Evolutionary conservation across 805 yeast genomes (phyloP), one percentile per base, ranked within the genome.

Genomic region (Middelhovenomyces tepae): DNA sequence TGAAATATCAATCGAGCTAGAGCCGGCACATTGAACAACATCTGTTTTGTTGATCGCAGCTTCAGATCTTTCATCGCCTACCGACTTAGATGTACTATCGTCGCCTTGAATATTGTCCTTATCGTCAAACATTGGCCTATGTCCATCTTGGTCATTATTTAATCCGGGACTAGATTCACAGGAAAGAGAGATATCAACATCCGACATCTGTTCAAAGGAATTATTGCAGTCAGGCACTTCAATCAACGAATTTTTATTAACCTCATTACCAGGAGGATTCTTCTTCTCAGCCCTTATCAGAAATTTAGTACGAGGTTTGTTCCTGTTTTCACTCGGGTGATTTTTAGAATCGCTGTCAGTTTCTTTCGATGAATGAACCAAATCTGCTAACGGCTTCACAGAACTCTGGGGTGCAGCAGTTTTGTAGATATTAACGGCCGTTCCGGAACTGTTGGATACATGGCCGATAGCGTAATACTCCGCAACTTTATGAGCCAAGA

Each of bases 401-500:
- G 28, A 43, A 8, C 18, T 8, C 20, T 18, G 19, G 21, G 22
- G 10, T 9, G 23, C 37, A 2, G 39, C 28, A 14, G 36, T 57
- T 43, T 65, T 66, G 53, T 50, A 66, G 6, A 66, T 58, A 4
- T 64, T 51, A 16, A 66, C 59, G 15, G 74, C 65, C 32, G 59
- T 59, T 7, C 74, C 75, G 38, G 68, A 75, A 19, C 48, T 43
- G 43, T 65, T 70, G 8, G 72, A 56, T 6, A 65, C 65, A 47
- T 80, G 87, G 27, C 74, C 75, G 36, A 79, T 51, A 16, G 64
- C 59, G 47, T 78, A 76, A 50, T 77, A 78, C 23, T 74, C 78
- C 4, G 86, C 82, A 22, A 78, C 57, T 43, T 78, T 80, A 53
- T 81, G 87, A 0, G 79, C 67, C 34, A 81, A 55, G 28, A 81